Evolutionary conservation across 108 stramenopile genomes (phyloP), one percentile per base, ranked within the genome.

Genomic region (Schizochytrium sp.): DNA sequence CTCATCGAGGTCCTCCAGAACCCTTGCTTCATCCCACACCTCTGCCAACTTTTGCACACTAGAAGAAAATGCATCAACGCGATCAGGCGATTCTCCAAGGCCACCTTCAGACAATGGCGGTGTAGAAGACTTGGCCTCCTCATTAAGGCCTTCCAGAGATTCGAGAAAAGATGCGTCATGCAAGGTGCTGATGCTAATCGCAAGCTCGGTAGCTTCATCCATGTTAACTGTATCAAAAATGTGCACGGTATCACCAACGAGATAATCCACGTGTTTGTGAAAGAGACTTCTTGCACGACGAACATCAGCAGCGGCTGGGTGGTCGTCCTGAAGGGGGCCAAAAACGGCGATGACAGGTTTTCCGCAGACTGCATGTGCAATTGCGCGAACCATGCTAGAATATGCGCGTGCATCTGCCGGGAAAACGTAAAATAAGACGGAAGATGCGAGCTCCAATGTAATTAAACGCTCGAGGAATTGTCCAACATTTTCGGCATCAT

Each of bases 151-250:
- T 38, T 69, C 64, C 42, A 69, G 64, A 1, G 64, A 69, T 38
- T 12, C 15, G 5, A 69, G 15, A 8, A 69, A 38, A 10, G 64
- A 7, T 5, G 64, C 40, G 64, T 69, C 64, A 38, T 7, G 15
- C 10, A 69, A 44, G 12, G 15, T 69, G 64, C 64, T 69, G 64
- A 69, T 69, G 64, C 64, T 69, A 50, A 83, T 83, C 7, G 76
- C 76, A 47, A 83, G 8, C 53, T 83, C 76, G 28, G 55, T 83
- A 53, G 76, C 76, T 40, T 83, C 76, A 53, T 83, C 76, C 76
- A 83, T 55, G 15, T 46, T 8, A 5, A 5, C 53, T 28, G 47
- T 28, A 10, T 83, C 50, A 28, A 55, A 83, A 10, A 83, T 55
- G 3, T 83, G 53, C 8, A 55, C 76, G 5, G 2, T 42, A 13